Conservation (phyloP, 228 moss, liverwort and hornwort species). For the Sphagnum fallax region DNA sequence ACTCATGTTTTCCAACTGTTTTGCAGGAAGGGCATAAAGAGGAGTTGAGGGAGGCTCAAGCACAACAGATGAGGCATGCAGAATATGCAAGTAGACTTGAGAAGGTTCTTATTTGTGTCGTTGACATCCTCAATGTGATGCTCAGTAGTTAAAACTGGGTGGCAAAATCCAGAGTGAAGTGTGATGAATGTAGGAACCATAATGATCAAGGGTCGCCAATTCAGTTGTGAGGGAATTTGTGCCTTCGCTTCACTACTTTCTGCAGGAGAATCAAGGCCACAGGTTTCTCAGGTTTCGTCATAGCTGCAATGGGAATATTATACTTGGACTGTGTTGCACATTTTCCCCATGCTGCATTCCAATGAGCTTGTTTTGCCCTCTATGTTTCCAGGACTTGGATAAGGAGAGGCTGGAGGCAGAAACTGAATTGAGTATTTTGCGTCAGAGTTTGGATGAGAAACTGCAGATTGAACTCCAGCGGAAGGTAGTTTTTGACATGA, state of each 20-base stretch:
- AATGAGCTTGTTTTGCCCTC: not conserved
- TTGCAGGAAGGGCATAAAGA: constrained; percentile 79
- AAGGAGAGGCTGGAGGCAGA: constrained; percentile 32
- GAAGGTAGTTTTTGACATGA: constrained; percentile 35
- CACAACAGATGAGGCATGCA: constrained; percentile 64
- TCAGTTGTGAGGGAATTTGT: not conserved
- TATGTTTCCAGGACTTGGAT: constrained; percentile 58
- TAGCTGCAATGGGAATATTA: too few relatives aligned
- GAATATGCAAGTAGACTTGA: constrained; percentile 75
- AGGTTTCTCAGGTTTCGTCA: not conserved
- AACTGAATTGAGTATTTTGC: constrained; percentile 52
- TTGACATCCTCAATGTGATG: not conserved
- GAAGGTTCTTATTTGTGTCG: constrained; percentile 35
- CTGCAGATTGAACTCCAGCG: constrained; percentile 54
- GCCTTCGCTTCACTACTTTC: not conserved
- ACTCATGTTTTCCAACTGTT: not conserved
- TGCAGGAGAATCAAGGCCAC: not conserved
- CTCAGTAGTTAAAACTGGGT: too few relatives aligned
- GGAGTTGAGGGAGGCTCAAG: constrained; percentile 77
- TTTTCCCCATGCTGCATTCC: too few relatives aligned
- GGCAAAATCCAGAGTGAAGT: too few relatives aligned
- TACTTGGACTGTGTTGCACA: too few relatives aligned
- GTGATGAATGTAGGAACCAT: not conserved
- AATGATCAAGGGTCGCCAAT: not conserved
- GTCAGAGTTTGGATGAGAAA: constrained; percentile 62